Evolutionary conservation across 345 rosid species (phyloP), one percentile per base, ranked within the genome.

Genomic region (Eucalyptus cloeziana): DNA sequence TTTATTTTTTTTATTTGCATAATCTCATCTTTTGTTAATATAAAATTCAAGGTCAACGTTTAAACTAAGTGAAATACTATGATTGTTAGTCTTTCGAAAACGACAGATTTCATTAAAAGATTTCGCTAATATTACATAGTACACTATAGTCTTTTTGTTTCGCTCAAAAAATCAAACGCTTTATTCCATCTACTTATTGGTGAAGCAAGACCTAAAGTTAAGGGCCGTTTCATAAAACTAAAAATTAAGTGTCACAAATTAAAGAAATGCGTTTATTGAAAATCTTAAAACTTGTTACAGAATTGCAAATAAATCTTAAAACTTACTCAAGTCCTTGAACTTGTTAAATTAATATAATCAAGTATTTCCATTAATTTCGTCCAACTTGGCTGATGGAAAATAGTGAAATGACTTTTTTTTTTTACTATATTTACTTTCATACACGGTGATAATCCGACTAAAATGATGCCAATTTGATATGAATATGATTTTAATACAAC

Each of bases 341-440:
- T 4, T 22, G 4, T 56, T 24, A 56, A 56, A 22, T 56, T 4
- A 2, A 1, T 56, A 10, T 10, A 56, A 56, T 56, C 1, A 24
- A 56, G 0, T 56, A 0, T 24, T 21, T 0, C 0, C 30, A 0
- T 56, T 56, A 24, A 22, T 10, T 56, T 24, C 0, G 0, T 56
- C 62, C 13, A 24, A 56, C 1, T 56, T 56, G 30, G 0, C 30
- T 2, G 0, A 56, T 0, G 13, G 0, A 56, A 56, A 56, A 56
- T 56, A 56, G 11, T 56, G 6, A 56, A 22, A 24, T 56, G 6
- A 2, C 1, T 10, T 56, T 8, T 54, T 52, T 52, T 49, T 54
- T 21, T 22, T 8, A 2, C 12, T 9, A 22, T 56, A 0, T 56
- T 56, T 10, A 22, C 62, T 56, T 0, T 56, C 0, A 24, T 22